Percentiles rank a stretch among this genome's conserved stretches.
Conservation (phyloP, 768 basidiomycete genomes). For the Podaxis rugospora region DNA sequence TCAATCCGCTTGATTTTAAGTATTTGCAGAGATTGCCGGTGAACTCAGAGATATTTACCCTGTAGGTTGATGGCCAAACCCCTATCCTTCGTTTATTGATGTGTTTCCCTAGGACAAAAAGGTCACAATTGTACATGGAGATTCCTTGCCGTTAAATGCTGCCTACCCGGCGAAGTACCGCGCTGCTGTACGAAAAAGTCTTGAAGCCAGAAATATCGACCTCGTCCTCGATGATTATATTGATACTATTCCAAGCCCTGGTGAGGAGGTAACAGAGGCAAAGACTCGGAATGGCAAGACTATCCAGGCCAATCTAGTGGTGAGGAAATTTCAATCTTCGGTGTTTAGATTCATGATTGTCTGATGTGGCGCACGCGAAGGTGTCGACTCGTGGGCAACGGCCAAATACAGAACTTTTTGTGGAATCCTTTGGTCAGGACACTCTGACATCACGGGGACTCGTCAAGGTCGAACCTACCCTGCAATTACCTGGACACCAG, state of each 20-base stretch:
- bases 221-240: slow-evolving; percentile 48
- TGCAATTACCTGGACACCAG: slow-evolving; percentile 17
- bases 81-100: slow-evolving; percentile 6
- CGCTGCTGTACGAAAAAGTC: slow-evolving; percentile 30
- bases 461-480: slow-evolving; percentile 44
- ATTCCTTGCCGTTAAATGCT: slow-evolving; percentile 40
- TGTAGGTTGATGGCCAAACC: slow-evolving; percentile 18
- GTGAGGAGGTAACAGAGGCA: slow-evolving; percentile 24
- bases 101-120: slow-evolving; percentile 25
- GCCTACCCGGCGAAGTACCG: slow-evolving; percentile 49
- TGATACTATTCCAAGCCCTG: slow-evolving; percentile 35
- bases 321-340: slow-evolving; percentile 24
- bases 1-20: not conserved
- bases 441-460: slow-evolving; percentile 27
- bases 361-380: slow-evolving; percentile 14
- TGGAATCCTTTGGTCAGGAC: slow-evolving; percentile 27
- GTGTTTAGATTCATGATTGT: not conserved
- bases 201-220: slow-evolving; percentile 37
- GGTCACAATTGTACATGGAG: slow-evolving; percentile 57
- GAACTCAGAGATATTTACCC: slow-evolving; percentile 37
- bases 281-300: slow-evolving; percentile 40
- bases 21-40: slow-evolving; percentile 32
- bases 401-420: slow-evolving; percentile 43
- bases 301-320: slow-evolving; percentile 49
- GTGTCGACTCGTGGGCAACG: slow-evolving; percentile 29